A percentile compares a stretch with the other conserved stretches of the same genome.
phyloP scores from a whole-genome alignment of 1,284 basidiomycete genomes.

The Apiotrichum gamsii region DNA sequence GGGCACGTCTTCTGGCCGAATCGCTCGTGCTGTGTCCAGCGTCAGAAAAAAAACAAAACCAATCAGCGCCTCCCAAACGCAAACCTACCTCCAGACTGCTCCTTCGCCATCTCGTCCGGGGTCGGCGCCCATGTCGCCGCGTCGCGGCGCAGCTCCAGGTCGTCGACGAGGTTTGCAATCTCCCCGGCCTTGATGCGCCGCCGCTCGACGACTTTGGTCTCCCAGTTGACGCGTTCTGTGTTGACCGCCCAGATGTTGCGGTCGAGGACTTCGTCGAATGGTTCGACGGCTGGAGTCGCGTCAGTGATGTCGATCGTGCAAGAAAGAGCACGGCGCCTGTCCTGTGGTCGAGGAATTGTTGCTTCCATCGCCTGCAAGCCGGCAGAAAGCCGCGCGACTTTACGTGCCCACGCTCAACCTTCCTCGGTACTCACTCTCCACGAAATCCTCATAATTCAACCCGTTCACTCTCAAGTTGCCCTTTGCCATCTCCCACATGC shows the following conservation, averaged over 20 bases:
- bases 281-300: constrained; percentile 58
- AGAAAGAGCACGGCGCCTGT: too few relatives aligned
- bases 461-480: constrained; percentile 73
- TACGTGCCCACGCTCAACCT: too few relatives aligned
- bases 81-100: not conserved
- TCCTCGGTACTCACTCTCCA: constrained; percentile 45
- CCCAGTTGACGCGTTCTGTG: constrained; percentile 60
- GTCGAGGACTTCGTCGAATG: constrained; percentile 73
- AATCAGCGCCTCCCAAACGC: not conserved
- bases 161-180: constrained; percentile 52
- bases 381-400: too few relatives aligned
- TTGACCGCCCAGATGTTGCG: constrained; percentile 64
- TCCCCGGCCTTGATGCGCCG: constrained; percentile 56
- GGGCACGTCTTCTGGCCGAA: constrained; percentile 18
- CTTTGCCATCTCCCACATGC: constrained; percentile 55
- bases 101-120: constrained; percentile 19
- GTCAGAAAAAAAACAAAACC: not conserved
- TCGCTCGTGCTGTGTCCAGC: not conserved
- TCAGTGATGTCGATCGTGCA: not conserved
- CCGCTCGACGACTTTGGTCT: constrained; percentile 59
- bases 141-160: constrained; percentile 51
- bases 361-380: too few relatives aligned
- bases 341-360: too few relatives aligned
- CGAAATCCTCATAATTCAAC: constrained; percentile 62
- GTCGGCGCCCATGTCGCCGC: constrained; percentile 45